These are phyloP conservation scores for Pichia sp. DNA, from an alignment of 1,139 yeast genomes.

Conservation along the genomic window DNA sequence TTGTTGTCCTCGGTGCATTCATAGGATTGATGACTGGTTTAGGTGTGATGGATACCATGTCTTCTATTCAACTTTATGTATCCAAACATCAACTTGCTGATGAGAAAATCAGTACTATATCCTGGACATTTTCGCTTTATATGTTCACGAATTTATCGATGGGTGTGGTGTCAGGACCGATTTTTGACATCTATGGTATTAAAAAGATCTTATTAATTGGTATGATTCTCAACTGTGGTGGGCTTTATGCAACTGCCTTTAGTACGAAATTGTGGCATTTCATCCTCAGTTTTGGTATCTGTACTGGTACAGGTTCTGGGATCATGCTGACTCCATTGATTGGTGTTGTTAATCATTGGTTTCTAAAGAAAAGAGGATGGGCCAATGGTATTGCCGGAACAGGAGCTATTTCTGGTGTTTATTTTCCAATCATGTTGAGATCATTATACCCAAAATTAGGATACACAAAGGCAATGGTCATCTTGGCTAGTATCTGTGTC, in stretches of 20 bases:
- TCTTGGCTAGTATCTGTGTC: slow-evolving; percentile 51
- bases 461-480: slow-evolving; percentile 57
- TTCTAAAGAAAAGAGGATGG: slow-evolving; percentile 51
- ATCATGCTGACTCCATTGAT: slow-evolving; percentile 55
- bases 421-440: slow-evolving; percentile 60
- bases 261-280: slow-evolving; percentile 54
- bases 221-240: slow-evolving; percentile 45
- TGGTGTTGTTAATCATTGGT: slow-evolving; percentile 64
- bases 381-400: slow-evolving; percentile 60
- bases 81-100: slow-evolving; percentile 50
- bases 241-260: slow-evolving; percentile 54
- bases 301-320: slow-evolving; percentile 58
- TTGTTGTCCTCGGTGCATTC: slow-evolving; percentile 58
- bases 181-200: slow-evolving; percentile 61
- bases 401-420: slow-evolving; percentile 62
- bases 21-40: slow-evolving; percentile 61
- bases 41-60: slow-evolving; percentile 64
- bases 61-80: slow-evolving; percentile 65
- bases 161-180: slow-evolving; percentile 59
- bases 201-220: slow-evolving; percentile 45
- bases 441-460: slow-evolving; percentile 50
- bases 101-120: slow-evolving; percentile 46
- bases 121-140: slow-evolving; percentile 66
- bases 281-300: slow-evolving; percentile 53
- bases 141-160: slow-evolving; percentile 53